Percentiles rank a stretch among this genome's conserved stretches.
Conservation (phyloP, 2,329 filamentous ascomycete genomes). For the Plenodomus biglobosus region DNA sequence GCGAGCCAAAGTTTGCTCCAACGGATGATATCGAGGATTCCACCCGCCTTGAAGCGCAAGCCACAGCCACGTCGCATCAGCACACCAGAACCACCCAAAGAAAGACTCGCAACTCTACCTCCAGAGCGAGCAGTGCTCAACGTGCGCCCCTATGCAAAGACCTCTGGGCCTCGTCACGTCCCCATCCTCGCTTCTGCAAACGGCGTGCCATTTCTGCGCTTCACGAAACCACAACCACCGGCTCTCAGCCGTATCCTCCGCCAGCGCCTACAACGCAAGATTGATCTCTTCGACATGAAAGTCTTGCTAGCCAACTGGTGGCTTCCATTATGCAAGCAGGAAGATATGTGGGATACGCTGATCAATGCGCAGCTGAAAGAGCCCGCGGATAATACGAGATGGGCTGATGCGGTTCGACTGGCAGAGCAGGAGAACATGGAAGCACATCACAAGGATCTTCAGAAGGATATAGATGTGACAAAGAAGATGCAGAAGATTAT, state of each 20-base stretch:
- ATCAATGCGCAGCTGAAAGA: slow-evolving; percentile 23
- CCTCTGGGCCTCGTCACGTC: slow-evolving; percentile 59
- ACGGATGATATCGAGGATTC: slow-evolving; percentile 43
- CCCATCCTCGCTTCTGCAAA: slow-evolving; percentile 58
- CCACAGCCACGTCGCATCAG: slow-evolving; percentile 9
- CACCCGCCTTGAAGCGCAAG: slow-evolving; percentile 39
- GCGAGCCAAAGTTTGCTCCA: slow-evolving; percentile 23
- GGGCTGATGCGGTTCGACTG: slow-evolving; percentile 33
- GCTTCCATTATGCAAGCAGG: slow-evolving; percentile 43
- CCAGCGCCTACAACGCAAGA: slow-evolving; percentile 53
- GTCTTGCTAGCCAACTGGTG: slow-evolving; percentile 48
- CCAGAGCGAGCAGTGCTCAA: slow-evolving; percentile 49
- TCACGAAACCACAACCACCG: slow-evolving; percentile 65
- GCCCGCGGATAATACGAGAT: slow-evolving; percentile 23
- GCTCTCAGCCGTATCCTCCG: slow-evolving; percentile 61
- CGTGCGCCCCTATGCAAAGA: slow-evolving; percentile 52
- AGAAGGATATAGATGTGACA: slow-evolving; percentile 38
- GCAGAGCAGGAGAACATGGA: slow-evolving; percentile 17
- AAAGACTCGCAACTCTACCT: slow-evolving; percentile 41
- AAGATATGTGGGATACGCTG: slow-evolving; percentile 54
- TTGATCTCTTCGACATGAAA: slow-evolving; percentile 45
- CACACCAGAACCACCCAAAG: slow-evolving; percentile 13
- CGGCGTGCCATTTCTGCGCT: slow-evolving; percentile 65
- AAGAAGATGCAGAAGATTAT: slow-evolving; percentile 52
- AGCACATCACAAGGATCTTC: slow-evolving; percentile 19